Evolutionary conservation across 371 early-diverging fungal species (phyloP).

Genomic region (Mortierella sp.): DNA sequence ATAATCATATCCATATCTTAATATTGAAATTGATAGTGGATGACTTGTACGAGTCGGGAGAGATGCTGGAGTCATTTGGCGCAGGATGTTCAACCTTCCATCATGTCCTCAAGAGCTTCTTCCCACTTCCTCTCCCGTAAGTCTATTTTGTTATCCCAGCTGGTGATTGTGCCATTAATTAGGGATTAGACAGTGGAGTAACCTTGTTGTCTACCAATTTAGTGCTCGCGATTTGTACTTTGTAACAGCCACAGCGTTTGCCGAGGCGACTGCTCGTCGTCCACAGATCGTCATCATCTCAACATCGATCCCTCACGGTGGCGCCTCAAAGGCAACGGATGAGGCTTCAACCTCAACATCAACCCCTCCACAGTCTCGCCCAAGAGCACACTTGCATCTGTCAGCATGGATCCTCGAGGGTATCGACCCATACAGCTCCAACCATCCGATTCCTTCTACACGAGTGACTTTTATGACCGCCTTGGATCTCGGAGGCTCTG

Average conservation of each 20-base stretch:
- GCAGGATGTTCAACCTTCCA: slow-evolving; percentile 63
- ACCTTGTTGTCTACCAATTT: background rate
- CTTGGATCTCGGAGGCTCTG: slow-evolving; percentile 64
- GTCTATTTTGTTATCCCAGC: slow-evolving; percentile 5
- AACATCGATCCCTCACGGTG: slow-evolving; percentile 32
- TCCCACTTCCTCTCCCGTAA: slow-evolving; percentile 67
- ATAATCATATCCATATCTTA: background rate
- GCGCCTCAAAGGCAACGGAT: slow-evolving; percentile 23
- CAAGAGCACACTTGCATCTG: slow-evolving; percentile 60
- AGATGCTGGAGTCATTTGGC: slow-evolving; percentile 55
- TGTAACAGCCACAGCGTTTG: slow-evolving; percentile 38
- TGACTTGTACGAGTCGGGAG: slow-evolving; percentile 61
- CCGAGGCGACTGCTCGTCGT: slow-evolving; percentile 58
- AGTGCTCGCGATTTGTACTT: slow-evolving; percentile 57
- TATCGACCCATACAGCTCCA: slow-evolving; percentile 72
- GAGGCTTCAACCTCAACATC: slow-evolving; percentile 60
- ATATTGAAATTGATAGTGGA: slow-evolving; percentile 46
- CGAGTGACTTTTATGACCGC: slow-evolving; percentile 66
- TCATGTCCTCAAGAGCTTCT: slow-evolving; percentile 64
- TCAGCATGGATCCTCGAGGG: slow-evolving; percentile 73
- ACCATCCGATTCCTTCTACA: slow-evolving; percentile 72
- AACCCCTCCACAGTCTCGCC: slow-evolving; percentile 57
- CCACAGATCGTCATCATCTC: slow-evolving; percentile 58
- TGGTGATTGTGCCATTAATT: background rate
- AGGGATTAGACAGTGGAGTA: background rate